phyloP scores from a whole-genome alignment of 208 protist species.

The Crithidia brevicula region DNA sequence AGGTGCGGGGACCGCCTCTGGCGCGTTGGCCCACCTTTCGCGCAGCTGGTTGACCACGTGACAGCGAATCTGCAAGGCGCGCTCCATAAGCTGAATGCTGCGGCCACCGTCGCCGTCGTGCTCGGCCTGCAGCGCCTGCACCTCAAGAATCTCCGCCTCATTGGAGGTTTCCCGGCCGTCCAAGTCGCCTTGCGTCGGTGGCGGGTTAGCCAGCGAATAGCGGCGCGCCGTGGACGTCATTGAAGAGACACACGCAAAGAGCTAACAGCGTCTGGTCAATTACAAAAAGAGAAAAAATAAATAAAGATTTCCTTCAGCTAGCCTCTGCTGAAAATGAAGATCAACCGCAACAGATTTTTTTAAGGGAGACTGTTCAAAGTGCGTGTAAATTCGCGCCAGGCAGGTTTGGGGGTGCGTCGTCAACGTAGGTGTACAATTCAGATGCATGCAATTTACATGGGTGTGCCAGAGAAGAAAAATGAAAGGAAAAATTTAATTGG shows the following conservation, averaged over 20 bases:
- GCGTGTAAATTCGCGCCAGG: too few relatives aligned
- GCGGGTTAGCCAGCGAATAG: conserved; percentile 45
- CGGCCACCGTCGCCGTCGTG: conserved; percentile 51
- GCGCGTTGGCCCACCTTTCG: conserved; percentile 22
- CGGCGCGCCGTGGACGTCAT: conserved; percentile 25
- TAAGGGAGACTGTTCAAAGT: too few relatives aligned
- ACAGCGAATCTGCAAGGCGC: conserved; percentile 77
- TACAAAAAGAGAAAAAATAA: too few relatives aligned
- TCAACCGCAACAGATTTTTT: too few relatives aligned
- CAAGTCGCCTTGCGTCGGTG: conserved; percentile 32
- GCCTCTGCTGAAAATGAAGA: too few relatives aligned
- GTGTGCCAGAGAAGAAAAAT: too few relatives aligned
- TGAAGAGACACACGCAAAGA: not conserved
- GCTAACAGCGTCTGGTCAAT: not conserved
- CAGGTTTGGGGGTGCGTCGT: too few relatives aligned
- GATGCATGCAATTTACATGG: too few relatives aligned
- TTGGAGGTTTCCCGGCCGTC: conserved; percentile 61
- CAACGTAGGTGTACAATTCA: too few relatives aligned
- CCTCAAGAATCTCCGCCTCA: conserved; percentile 70
- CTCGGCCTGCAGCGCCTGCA: conserved; percentile 59
- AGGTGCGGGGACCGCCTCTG: not conserved
- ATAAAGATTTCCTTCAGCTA: too few relatives aligned
- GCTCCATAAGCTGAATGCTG: conserved; percentile 81
- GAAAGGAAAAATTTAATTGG: too few relatives aligned
- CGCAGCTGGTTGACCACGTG: conserved; percentile 32